Percentiles rank a stretch among this genome's conserved stretches.
These are phyloP conservation scores for Trichoderma parareesei DNA, from an alignment of 495 filamentous ascomycete species.

Conservation along the genomic window DNA sequence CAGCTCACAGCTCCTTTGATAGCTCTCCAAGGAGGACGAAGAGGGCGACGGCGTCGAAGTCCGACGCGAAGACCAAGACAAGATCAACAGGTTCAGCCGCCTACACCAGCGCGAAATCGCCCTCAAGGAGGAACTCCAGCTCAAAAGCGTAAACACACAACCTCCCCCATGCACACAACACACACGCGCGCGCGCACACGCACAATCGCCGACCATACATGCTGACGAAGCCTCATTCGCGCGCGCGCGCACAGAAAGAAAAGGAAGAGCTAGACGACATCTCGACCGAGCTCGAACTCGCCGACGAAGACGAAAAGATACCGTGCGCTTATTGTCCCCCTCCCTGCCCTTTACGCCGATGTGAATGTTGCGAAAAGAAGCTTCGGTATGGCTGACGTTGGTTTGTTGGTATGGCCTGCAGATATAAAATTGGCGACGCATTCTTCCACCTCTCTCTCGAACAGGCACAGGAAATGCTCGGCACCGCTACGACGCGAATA, in stretches of 20 bases:
- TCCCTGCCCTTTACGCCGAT: background rate
- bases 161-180: too few relatives aligned
- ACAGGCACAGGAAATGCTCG: slow-evolving; percentile 79
- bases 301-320: slow-evolving; percentile 87
- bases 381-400: slow-evolving; percentile 16
- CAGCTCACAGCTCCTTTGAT: background rate
- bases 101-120: slow-evolving; percentile 76
- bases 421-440: slow-evolving; percentile 93
- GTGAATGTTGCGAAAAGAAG: background rate
- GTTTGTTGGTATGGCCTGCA: slow-evolving; percentile 24
- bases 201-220: background rate
- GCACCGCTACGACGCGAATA: slow-evolving; percentile 58
- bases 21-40: slow-evolving; percentile 89
- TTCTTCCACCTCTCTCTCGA: slow-evolving; percentile 79
- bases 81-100: slow-evolving; percentile 95
- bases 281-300: slow-evolving; percentile 81
- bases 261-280: slow-evolving; percentile 96
- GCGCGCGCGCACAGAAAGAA: slow-evolving; percentile 61
- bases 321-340: slow-evolving; percentile 48
- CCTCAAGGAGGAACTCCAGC: slow-evolving; percentile 73
- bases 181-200: too few relatives aligned
- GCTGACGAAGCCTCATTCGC: slow-evolving; percentile 15
- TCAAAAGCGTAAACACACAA: slow-evolving; percentile 58
- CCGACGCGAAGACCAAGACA: slow-evolving; percentile 92
- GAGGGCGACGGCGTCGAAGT: slow-evolving; percentile 79